Conservation (phyloP, 352 stramenopile species). For the Phytophthora melonis region DNA sequence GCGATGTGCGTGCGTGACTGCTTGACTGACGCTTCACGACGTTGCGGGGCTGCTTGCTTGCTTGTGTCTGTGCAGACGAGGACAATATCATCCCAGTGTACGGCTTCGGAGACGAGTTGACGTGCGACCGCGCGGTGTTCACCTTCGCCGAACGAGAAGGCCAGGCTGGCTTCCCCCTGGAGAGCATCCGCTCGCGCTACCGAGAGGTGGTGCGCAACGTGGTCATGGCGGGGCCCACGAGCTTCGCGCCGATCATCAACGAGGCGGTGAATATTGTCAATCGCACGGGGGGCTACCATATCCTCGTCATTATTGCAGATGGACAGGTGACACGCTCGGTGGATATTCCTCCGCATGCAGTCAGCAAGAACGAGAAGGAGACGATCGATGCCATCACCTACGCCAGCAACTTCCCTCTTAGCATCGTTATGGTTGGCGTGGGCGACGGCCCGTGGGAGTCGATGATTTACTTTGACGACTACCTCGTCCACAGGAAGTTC, state of each 20-base stretch:
- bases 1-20: background rate
- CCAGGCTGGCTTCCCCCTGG: conserved; percentile 65
- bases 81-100: conserved; percentile 88
- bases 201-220: conserved; percentile 75
- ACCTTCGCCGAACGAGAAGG: conserved; percentile 57
- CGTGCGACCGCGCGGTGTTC: conserved; percentile 82
- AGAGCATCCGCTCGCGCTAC: conserved; percentile 75
- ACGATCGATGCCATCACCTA: conserved; percentile 89
- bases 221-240: conserved; percentile 84
- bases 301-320: conserved; percentile 90
- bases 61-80: conserved; percentile 56
- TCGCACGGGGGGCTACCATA: conserved; percentile 81
- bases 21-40: background rate
- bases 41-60: background rate
- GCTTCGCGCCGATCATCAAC: conserved; percentile 89
- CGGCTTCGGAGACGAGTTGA: conserved; percentile 87
- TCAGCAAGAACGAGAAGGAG: conserved; percentile 89
- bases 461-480: conserved; percentile 86
- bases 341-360: conserved; percentile 74
- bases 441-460: conserved; percentile 85
- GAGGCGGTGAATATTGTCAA: conserved; percentile 85
- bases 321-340: conserved; percentile 88
- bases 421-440: conserved; percentile 85
- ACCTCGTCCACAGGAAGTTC: conserved; percentile 80
- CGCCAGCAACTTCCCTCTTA: conserved; percentile 82